Evolutionary conservation across 2,329 filamentous ascomycete genomes (phyloP).

Genomic region (Penicillium sp.): DNA sequence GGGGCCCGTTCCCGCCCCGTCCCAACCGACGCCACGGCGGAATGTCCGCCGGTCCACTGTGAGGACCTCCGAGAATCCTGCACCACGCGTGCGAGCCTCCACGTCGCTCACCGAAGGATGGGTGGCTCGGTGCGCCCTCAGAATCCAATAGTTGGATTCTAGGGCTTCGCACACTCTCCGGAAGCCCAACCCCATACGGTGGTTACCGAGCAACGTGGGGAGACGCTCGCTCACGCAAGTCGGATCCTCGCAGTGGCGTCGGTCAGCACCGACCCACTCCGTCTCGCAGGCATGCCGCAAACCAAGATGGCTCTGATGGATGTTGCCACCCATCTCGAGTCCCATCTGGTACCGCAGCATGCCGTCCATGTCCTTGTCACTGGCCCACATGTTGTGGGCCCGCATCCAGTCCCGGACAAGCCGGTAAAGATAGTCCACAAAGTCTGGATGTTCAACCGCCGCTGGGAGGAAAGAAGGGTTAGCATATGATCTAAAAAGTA

Average conservation of each 20-base stretch:
- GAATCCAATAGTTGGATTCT: slow-evolving; percentile 30
- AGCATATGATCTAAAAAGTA: background rate
- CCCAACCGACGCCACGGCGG: slow-evolving; percentile 34
- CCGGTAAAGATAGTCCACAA: slow-evolving; percentile 33
- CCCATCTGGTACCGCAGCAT: slow-evolving; percentile 25
- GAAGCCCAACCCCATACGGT: slow-evolving; percentile 14
- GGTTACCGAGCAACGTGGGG: slow-evolving; percentile 14
- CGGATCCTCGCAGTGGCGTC: slow-evolving; percentile 24
- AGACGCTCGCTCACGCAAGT: slow-evolving; percentile 23
- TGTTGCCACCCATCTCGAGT: slow-evolving; percentile 19
- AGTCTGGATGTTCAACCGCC: slow-evolving; percentile 21
- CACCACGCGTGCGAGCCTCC: slow-evolving; percentile 23
- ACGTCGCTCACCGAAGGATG: slow-evolving; percentile 26
- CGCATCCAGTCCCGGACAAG: slow-evolving; percentile 33
- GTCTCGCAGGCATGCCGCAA: slow-evolving; percentile 30
- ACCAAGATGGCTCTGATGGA: slow-evolving; percentile 15
- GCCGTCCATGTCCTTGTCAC: slow-evolving; percentile 16
- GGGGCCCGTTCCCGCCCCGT: slow-evolving; percentile 27
- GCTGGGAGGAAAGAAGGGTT: slow-evolving; percentile 13
- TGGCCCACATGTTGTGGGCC: background rate
- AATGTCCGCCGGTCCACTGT: slow-evolving; percentile 24
- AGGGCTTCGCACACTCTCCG: slow-evolving; percentile 19
- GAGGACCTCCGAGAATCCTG: slow-evolving; percentile 27
- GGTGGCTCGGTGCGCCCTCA: slow-evolving; percentile 29
- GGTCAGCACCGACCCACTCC: slow-evolving; percentile 30